Evolutionary conservation across 2,329 filamentous ascomycete genomes (phyloP).

Genomic region (Drechslerella stenobrocha): DNA sequence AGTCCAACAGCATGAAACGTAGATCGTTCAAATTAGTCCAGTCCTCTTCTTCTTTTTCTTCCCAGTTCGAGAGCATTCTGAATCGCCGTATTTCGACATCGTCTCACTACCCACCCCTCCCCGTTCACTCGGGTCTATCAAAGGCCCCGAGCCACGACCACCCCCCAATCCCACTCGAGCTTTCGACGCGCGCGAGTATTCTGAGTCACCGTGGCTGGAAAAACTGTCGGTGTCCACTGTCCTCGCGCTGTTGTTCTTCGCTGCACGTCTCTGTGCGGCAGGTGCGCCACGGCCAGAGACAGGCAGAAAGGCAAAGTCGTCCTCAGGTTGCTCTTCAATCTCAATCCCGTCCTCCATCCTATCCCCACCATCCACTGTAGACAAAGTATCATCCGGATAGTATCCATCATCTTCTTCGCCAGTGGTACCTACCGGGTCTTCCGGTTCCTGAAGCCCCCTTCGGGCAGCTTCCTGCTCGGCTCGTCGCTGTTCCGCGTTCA

Average conservation of each 20-base stretch:
- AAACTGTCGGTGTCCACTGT: background rate
- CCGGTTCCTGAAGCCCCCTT: background rate
- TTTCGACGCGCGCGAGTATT: background rate
- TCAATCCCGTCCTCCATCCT: too few relatives aligned
- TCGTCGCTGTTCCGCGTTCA: background rate
- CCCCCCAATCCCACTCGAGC: background rate
- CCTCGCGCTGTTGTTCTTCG: background rate
- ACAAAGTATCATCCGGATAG: background rate
- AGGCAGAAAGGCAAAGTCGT: constrained; percentile 12
- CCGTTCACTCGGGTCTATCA: constrained; percentile 1
- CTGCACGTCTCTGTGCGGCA: background rate
- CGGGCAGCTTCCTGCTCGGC: background rate
- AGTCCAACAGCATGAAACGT: background rate
- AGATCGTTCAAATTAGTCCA: constrained; percentile 6
- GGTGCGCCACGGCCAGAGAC: background rate
- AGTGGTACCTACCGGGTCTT: background rate
- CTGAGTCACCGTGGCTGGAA: background rate
- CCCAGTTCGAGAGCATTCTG: constrained; percentile 7
- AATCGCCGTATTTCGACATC: constrained; percentile 12
- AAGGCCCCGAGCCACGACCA: constrained; percentile 22
- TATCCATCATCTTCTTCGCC: background rate
- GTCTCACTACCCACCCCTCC: constrained; percentile 5
- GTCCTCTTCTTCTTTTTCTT: constrained; percentile 3
- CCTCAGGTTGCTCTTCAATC: constrained; percentile 14
- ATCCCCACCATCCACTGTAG: background rate